Conservation (phyloP, 2,329 filamentous ascomycete species). For the Penicillium sp. region DNA sequence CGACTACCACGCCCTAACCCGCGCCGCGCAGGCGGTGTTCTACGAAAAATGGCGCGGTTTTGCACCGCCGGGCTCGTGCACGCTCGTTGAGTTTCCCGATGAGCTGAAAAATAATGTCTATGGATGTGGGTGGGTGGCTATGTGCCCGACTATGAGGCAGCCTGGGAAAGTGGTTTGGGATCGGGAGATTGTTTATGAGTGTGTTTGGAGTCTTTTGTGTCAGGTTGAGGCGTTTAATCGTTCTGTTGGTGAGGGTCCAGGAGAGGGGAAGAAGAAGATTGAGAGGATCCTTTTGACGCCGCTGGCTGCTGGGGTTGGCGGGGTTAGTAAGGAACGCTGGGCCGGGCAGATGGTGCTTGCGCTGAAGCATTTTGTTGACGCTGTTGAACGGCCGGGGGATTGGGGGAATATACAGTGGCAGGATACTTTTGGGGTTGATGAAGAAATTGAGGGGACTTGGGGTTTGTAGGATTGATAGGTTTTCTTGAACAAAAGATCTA, state of each 20-base stretch:
- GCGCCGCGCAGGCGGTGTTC: slow-evolving; percentile 43
- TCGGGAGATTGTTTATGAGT: slow-evolving; percentile 53
- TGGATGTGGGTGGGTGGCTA: slow-evolving; percentile 45
- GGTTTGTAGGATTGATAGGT: neutral
- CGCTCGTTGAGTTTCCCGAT: slow-evolving; percentile 45
- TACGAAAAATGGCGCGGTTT: slow-evolving; percentile 51
- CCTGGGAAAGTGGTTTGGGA: slow-evolving; percentile 49
- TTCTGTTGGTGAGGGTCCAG: too few species aligned
- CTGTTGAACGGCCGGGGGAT: slow-evolving; percentile 42
- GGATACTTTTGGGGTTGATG: slow-evolving; percentile 29
- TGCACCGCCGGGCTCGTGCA: slow-evolving; percentile 51
- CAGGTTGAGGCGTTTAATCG: slow-evolving; percentile 50
- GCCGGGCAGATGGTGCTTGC: slow-evolving; percentile 51
- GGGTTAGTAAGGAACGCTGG: slow-evolving; percentile 48
- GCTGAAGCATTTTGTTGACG: slow-evolving; percentile 52
- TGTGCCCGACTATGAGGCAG: slow-evolving; percentile 54
- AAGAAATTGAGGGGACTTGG: slow-evolving; percentile 20
- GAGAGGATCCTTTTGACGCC: slow-evolving; percentile 51
- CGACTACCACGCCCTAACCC: slow-evolving; percentile 49
- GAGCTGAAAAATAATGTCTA: slow-evolving; percentile 42
- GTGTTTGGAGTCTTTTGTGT: slow-evolving; percentile 52
- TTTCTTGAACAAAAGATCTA: too few species aligned
- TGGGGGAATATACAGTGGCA: slow-evolving; percentile 45
- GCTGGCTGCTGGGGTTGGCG: slow-evolving; percentile 49
- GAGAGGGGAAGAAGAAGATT: slow-evolving; percentile 30